Evolutionary conservation across 768 basidiomycete genomes (phyloP).

Genomic region (Hypholoma sublateritium): DNA sequence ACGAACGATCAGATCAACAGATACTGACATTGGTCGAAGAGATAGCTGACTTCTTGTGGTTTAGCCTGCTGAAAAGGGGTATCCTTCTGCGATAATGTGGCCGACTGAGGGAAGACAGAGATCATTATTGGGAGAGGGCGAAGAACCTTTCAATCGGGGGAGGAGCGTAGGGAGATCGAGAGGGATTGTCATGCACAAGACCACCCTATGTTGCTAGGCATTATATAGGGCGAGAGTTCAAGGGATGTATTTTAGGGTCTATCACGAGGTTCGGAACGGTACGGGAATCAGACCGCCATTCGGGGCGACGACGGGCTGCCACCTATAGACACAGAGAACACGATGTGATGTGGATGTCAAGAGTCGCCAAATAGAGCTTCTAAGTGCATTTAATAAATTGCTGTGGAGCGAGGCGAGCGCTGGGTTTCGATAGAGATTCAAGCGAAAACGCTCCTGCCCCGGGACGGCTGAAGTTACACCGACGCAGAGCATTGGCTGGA

Average conservation of each 20-base stretch:
- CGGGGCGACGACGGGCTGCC: conserved; percentile 5
- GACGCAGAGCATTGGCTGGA: too few relatives aligned
- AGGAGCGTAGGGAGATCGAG: neutral
- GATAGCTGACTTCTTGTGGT: conserved; percentile 1
- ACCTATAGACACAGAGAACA: neutral
- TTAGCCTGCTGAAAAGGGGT: conserved; percentile 9
- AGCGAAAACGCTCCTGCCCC: too few relatives aligned
- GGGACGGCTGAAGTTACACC: too few relatives aligned
- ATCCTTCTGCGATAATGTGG: conserved; percentile 12
- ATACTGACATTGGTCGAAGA: neutral
- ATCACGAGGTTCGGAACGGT: conserved; percentile 31
- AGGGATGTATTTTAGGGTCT: conserved; percentile 17
- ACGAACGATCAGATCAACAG: neutral
- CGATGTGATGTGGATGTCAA: neutral
- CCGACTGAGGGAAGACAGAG: conserved; percentile 22
- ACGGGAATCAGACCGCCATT: conserved; percentile 28
- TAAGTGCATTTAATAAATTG: neutral
- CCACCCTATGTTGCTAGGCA: conserved; percentile 16
- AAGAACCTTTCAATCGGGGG: neutral
- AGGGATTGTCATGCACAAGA: conserved; percentile 26
- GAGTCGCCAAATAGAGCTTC: neutral
- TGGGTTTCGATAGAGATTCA: too few relatives aligned
- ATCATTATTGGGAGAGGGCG: conserved; percentile 18
- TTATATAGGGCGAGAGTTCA: conserved; percentile 12
- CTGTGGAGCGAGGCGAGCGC: neutral